Evolutionary conservation across 768 basidiomycete genomes (phyloP).

Genomic region (Russula foetens): DNA sequence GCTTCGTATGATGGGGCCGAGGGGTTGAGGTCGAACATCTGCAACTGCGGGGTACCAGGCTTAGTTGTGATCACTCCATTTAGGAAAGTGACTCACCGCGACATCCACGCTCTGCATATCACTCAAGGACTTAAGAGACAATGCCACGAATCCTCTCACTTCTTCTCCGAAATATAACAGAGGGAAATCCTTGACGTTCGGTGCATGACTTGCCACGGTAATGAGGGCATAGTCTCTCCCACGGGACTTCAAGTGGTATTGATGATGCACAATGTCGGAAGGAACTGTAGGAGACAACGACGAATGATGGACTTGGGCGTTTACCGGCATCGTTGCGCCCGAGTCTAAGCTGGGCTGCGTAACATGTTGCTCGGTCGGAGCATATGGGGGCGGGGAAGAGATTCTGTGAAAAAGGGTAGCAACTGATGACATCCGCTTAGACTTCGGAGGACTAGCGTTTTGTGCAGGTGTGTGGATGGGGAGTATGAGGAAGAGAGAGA

Average conservation of each 20-base stretch:
- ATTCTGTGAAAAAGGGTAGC: not conserved
- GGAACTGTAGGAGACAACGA: not conserved
- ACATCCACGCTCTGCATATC: too few species aligned
- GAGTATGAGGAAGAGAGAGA: not conserved
- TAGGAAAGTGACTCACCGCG: not conserved
- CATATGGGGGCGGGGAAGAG: constrained; percentile 4
- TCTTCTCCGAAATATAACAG: too few species aligned
- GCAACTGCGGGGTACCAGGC: not conserved
- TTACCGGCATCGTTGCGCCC: not conserved
- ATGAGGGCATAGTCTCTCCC: constrained; percentile 10
- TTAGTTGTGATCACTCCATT: not conserved
- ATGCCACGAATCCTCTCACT: not conserved
- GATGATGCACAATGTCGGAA: not conserved
- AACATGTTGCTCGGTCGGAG: not conserved
- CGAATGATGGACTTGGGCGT: not conserved
- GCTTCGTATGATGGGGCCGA: not conserved
- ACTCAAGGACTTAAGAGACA: not conserved
- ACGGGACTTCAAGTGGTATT: constrained; percentile 1
- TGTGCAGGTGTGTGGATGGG: not conserved
- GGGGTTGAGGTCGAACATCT: constrained; percentile 4
- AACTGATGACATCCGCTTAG: too few species aligned
- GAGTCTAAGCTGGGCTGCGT: not conserved
- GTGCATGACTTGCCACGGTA: not conserved
- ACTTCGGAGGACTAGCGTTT: not conserved
- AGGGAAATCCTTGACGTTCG: not conserved